Evolutionary conservation across 163 green algal genomes (phyloP), one percentile per base, ranked within the genome.

Genomic region (Picocystis sp.): DNA sequence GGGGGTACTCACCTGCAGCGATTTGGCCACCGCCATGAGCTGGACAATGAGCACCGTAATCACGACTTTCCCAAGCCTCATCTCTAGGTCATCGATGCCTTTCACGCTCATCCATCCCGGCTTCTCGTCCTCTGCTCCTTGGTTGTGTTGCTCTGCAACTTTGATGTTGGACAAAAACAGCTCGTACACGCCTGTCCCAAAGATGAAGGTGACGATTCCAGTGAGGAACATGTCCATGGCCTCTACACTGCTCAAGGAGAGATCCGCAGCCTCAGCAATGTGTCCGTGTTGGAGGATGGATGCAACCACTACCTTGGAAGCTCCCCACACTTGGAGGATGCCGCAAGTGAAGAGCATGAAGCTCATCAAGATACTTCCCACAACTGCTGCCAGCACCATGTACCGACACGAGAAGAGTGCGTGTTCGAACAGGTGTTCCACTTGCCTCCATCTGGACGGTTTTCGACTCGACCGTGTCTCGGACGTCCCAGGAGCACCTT

Each of bases 141-240:
- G 29, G n/a, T 2, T 25, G 24, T 24, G 22, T 34, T 22, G n/a
- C 47, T 53, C 47, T 12, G 24, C 47, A 33, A 53, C 35, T 33
- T 53, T 34, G 3, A 53, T 53, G 13, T 53, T 17, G 47, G 34
- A 44, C 24, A 53, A 44, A 25, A 53, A 53, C 24, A 53, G 47
- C 15, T 53, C 47, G 15, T 53, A 53, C 24, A 53, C 47, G 0
- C 47, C 47, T 3, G 35, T 53, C 13, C 47, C 47, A 53, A 53
- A 53, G 10, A 53, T 53, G 47, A 53, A 34, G n/a, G 47, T 53
- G 15, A 53, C 47, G 15, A 53, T 53, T 12, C 47, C 47, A 21
- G 47, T 34, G n/a, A 53, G 47, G 5, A 53, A 53, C 47, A 44
- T 33, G 47, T 53, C 47, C n/a, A 53, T 33, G 47, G 35, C 35